Evolutionary conservation across 768 basidiomycete genomes (phyloP), one percentile per base, ranked within the genome.

Genomic region (Tulasnella sp.): DNA sequence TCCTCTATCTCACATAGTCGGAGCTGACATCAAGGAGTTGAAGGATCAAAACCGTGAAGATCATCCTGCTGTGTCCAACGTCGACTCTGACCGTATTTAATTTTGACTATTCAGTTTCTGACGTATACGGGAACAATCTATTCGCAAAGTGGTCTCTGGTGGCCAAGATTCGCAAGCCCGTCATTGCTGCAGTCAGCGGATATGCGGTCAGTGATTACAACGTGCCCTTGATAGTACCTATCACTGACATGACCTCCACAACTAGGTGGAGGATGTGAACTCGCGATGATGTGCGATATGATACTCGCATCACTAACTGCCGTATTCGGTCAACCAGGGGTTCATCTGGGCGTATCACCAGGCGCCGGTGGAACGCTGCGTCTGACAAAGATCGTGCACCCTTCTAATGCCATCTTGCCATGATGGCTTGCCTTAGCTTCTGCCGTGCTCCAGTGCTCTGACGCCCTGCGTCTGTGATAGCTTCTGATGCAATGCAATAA

Each of bases 71-170:
- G 48, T 17, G 11, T 49, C 11, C 24, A 10, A n/a, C n/a, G n/a
- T n/a, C n/a, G n/a, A n/a, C n/a, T n/a, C n/a, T n/a, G n/a, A n/a
- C n/a, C 11, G 54, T 38, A 45, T 31, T 15, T 38, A 27, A 8
- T 11, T 34, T 25, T 7, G 21, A 19, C 4, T 24, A 22, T 21
- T 27, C 56, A 58, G 56, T 58, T 58, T 43, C 85, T n/a, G 88
- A 93, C 60, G 91, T 83, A 1, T 97, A 90, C 78, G 81, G 81
- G 69, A 80, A 76, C 70, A 84, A 85, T 68, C 97, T 93, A 73
- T 76, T 98, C 57, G 79, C 69, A 3, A 66, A 85, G 67, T 99
- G 96, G 94, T 24, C 63, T 10, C 38, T 72, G 42, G 67, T 81
- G n/a, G 65, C 70, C 5, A 64, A 65, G 12, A 70, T 77, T 59